phyloP scores from a whole-genome alignment of 805 yeast genomes.

The Starmerella geochares region DNA sequence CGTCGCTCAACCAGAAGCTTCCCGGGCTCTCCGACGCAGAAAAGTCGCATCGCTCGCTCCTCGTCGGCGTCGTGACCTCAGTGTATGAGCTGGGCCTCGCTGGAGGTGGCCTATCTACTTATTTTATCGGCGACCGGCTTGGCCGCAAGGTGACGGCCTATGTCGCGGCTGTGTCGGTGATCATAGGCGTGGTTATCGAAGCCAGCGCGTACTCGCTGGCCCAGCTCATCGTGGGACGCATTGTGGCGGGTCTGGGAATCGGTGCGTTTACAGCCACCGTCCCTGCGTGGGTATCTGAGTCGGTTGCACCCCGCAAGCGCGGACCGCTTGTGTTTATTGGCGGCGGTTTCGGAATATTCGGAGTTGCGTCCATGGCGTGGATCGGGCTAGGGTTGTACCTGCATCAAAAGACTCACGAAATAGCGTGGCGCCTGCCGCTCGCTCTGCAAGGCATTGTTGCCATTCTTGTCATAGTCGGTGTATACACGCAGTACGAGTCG shows the following conservation, averaged over 20 bases:
- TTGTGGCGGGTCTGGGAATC: conserved; percentile 57
- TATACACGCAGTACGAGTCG: conserved; percentile 40
- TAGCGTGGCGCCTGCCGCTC: conserved; percentile 65
- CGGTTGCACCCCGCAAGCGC: conserved; percentile 48
- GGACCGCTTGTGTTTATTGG: conserved; percentile 54
- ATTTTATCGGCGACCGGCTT: conserved; percentile 44
- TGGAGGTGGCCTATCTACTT: conserved; percentile 50
- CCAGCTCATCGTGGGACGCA: conserved; percentile 59
- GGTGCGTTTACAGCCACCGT: conserved; percentile 63
- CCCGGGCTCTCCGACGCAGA: conserved; percentile 1
- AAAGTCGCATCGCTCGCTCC: conserved; percentile 18
- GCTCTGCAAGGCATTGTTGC: conserved; percentile 48
- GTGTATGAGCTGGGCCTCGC: conserved; percentile 60
- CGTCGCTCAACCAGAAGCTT: not conserved
- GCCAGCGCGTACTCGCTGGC: conserved; percentile 45
- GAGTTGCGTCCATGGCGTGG: conserved; percentile 63
- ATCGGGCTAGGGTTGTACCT: conserved; percentile 55
- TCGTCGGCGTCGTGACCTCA: conserved; percentile 28
- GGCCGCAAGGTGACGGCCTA: conserved; percentile 48
- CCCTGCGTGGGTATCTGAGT: conserved; percentile 68
- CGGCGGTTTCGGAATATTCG: conserved; percentile 55
- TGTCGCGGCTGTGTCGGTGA: conserved; percentile 40
- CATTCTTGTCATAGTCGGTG: conserved; percentile 34
- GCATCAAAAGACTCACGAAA: conserved; percentile 40
- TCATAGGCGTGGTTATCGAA: conserved; percentile 50